These are phyloP conservation scores for Dactylellina leptospora DNA, from an alignment of 2,329 filamentous ascomycete species.

Conservation along the genomic window DNA sequence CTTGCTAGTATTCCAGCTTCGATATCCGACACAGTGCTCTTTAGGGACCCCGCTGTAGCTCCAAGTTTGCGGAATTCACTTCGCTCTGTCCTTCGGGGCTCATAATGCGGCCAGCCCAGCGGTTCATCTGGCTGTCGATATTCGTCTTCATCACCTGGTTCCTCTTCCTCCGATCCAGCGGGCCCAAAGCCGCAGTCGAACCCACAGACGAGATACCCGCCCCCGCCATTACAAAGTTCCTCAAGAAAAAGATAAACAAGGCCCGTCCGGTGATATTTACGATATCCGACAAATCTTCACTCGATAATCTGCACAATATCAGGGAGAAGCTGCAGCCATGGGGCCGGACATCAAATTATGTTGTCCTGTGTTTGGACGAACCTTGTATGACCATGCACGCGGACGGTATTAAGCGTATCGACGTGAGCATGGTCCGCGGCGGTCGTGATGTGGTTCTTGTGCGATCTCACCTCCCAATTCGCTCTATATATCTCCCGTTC, in stretches of 20 bases:
- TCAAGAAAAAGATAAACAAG: constrained; percentile 38
- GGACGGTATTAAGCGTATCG: constrained; percentile 34
- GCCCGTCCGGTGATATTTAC: constrained; percentile 44
- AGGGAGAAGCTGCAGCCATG: constrained; percentile 35
- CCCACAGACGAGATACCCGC: constrained; percentile 28
- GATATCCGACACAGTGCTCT: too few relatives aligned
- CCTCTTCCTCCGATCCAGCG: constrained; percentile 38
- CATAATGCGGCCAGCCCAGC: constrained; percentile 47
- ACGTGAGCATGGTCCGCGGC: constrained; percentile 47
- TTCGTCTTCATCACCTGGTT: constrained; percentile 41
- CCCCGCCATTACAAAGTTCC: constrained; percentile 24
- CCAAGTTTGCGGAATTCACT: too few relatives aligned
- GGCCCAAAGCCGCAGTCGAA: constrained; percentile 21
- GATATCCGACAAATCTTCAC: constrained; percentile 27
- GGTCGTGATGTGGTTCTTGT: constrained; percentile 32
- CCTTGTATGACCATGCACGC: constrained; percentile 38
- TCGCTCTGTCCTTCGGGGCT: constrained; percentile 1
- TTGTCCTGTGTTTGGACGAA: constrained; percentile 46
- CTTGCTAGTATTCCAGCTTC: too few relatives aligned
- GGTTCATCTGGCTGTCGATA: constrained; percentile 35
- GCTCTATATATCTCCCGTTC: not conserved
- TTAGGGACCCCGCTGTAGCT: too few relatives aligned
- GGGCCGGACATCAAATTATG: constrained; percentile 43
- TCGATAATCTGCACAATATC: constrained; percentile 50
- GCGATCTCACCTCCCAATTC: constrained; percentile 1